Evolutionary conservation across 805 yeast genomes (phyloP).

Genomic region (Kuraishia capsulata): DNA sequence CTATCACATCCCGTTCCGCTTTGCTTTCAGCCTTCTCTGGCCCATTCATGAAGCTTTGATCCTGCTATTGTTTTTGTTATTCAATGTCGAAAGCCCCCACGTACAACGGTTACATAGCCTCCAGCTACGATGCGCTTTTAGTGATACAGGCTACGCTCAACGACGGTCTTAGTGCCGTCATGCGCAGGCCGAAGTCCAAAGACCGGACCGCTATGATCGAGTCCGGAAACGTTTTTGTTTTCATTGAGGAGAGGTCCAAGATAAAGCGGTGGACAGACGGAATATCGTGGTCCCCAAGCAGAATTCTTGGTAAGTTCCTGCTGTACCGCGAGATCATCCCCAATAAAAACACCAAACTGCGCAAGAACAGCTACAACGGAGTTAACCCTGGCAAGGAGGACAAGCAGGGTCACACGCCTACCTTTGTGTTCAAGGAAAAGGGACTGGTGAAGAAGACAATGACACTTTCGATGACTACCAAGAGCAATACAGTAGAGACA

Average conservation of each 20-base stretch:
- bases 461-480: constrained; percentile 41
- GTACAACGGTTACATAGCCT: constrained; percentile 66
- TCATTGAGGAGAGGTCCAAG: constrained; percentile 72
- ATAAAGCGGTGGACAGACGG: constrained; percentile 97
- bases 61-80: too few relatives aligned
- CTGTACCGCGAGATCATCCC: constrained; percentile 59
- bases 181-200: constrained; percentile 74
- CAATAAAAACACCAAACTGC: constrained; percentile 21
- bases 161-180: constrained; percentile 49
- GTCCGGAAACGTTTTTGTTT: constrained; percentile 78
- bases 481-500: constrained; percentile 25
- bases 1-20: too few relatives aligned
- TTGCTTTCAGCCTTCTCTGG: too few relatives aligned
- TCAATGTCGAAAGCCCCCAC: too few relatives aligned
- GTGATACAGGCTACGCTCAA: constrained; percentile 73
- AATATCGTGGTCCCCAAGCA: constrained; percentile 86
- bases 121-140: constrained; percentile 75
- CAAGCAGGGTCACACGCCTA: neutral
- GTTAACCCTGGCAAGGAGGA: constrained; percentile 1
- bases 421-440: constrained; percentile 52
- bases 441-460: constrained; percentile 83
- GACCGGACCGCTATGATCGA: constrained; percentile 59
- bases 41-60: too few relatives aligned
- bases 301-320: constrained; percentile 78
- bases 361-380: constrained; percentile 3